Base-by-base conservation (phyloP, 257 asterid species). In the Euphrasia confusa region DNA sequence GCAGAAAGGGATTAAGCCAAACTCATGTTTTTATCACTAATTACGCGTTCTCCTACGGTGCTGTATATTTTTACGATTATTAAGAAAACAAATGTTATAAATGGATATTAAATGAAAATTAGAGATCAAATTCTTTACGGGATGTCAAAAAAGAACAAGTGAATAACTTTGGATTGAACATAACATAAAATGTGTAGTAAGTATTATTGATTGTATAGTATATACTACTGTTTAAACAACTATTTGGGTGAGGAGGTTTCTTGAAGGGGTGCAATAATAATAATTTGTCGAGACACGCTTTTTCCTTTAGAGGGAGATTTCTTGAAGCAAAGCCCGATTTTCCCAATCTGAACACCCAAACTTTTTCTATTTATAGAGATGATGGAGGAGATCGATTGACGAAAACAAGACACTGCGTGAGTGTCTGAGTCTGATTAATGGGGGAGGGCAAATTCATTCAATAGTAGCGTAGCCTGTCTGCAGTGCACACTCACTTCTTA, bases 371-470 rank as follows among this genome's bases (percentile, higher is more conserved):
- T 50, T 50, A 15, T n/a, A 48, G 0, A 14, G 4, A 14, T 21
- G 24, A 21, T 21, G 27, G 10, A 6, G 27, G 56, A n/a, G 15
- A 49, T 49, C 56, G 81, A 82, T 82, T 83, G 94, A 84, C 81
- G 72, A 32, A 40, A 72, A 88, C 91, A 60, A 84, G 61, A 80
- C 95, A 78, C 74, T 75, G 78, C 58, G 50, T 44, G 78, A 60
- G 50, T 44, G 55, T 44, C 50, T 40, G 47, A 40, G 0, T 40
- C 47, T 2, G 47, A 42, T 10, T 42, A 13, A 13, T 42, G 14
- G 33, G 2, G 6, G 5, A 45, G 52, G 52, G 12, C 52, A 45
- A 45, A 45, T 45, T 9, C 12, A 13, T 12, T 30, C 33, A 30
- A 30, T 30, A 30, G 4, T 30, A 30, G 33, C 5, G 5, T 30